phyloP scores from a whole-genome alignment of 352 stramenopile genomes.

The Phytophthora sojae region DNA sequence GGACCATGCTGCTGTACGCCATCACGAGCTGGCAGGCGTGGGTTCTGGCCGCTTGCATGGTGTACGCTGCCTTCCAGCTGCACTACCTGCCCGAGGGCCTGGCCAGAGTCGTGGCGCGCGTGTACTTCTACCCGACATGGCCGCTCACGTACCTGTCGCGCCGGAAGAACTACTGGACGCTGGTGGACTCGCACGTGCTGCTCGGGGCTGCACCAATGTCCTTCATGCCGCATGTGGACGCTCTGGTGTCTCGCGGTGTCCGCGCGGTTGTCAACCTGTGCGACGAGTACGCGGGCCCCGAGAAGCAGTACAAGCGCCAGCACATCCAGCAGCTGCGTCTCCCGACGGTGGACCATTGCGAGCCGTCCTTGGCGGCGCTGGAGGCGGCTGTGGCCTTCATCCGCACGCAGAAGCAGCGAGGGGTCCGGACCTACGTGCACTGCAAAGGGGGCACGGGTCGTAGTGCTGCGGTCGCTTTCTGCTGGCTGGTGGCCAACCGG shows the following conservation, averaged over 20 bases:
- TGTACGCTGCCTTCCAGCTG: slow-evolving; percentile 92
- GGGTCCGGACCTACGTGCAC: slow-evolving; percentile 95
- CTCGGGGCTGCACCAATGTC: slow-evolving; percentile 93
- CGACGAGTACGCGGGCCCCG: slow-evolving; percentile 94
- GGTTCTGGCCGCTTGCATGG: slow-evolving; percentile 12
- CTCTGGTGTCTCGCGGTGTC: slow-evolving; percentile 81
- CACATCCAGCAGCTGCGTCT: slow-evolving; percentile 92
- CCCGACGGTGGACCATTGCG: slow-evolving; percentile 91
- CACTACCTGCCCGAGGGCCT: slow-evolving; percentile 85
- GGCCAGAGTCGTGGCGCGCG: slow-evolving; percentile 76
- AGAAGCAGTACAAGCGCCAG: slow-evolving; percentile 85
- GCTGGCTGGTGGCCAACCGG: slow-evolving; percentile 87
- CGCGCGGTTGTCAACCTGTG: slow-evolving; percentile 96
- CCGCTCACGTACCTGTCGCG: slow-evolving; percentile 91
- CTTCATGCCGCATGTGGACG: slow-evolving; percentile 88
- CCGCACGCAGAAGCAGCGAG: slow-evolving; percentile 79
- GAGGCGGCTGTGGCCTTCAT: slow-evolving; percentile 91
- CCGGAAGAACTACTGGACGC: slow-evolving; percentile 91
- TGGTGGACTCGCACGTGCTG: slow-evolving; percentile 93
- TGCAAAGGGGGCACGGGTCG: slow-evolving; percentile 97
- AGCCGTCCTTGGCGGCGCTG: slow-evolving; percentile 77
- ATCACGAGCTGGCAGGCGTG: slow-evolving; percentile 40
- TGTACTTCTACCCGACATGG: slow-evolving; percentile 94
- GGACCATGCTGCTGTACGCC: slow-evolving; percentile 19
- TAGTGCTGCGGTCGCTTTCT: slow-evolving; percentile 92